Evolutionary conservation across 2,329 filamentous ascomycete genomes (phyloP).

Genomic region (Diaporthe sp.): DNA sequence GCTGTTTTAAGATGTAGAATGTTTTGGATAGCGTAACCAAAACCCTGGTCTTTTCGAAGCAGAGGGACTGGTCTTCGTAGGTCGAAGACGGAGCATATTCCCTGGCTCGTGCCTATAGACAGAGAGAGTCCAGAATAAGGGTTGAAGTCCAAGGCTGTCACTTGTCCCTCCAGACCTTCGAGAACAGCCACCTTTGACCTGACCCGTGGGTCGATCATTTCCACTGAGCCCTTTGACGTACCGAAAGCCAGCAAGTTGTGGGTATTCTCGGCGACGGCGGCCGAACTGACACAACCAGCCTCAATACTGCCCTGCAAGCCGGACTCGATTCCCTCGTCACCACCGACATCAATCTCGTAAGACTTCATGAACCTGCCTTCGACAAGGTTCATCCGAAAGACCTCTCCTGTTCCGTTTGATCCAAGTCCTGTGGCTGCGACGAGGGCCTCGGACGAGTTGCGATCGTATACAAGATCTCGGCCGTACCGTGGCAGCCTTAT

Average conservation of each 20-base stretch:
- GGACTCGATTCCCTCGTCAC: slow-evolving; percentile 80
- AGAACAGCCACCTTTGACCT: slow-evolving; percentile 86
- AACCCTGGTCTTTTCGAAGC: slow-evolving; percentile 94
- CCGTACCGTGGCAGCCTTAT: slow-evolving; percentile 95
- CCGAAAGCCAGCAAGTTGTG: slow-evolving; percentile 95
- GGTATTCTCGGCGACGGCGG: slow-evolving; percentile 86
- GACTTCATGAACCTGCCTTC: slow-evolving; percentile 94
- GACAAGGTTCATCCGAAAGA: slow-evolving; percentile 93
- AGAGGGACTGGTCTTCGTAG: slow-evolving; percentile 88
- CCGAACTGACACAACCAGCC: slow-evolving; percentile 89
- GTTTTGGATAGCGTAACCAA: slow-evolving; percentile 92
- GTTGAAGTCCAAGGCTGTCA: slow-evolving; percentile 91
- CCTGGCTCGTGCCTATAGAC: slow-evolving; percentile 88
- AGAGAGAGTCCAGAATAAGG: slow-evolving; percentile 83
- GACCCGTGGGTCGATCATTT: slow-evolving; percentile 94
- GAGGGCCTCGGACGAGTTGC: slow-evolving; percentile 84
- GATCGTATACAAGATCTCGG: slow-evolving; percentile 88
- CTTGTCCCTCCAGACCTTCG: slow-evolving; percentile 76
- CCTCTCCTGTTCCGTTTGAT: slow-evolving; percentile 87
- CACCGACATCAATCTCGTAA: slow-evolving; percentile 91
- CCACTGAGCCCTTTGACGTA: slow-evolving; percentile 93
- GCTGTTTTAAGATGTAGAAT: slow-evolving; percentile 79
- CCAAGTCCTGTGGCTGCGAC: slow-evolving; percentile 91
- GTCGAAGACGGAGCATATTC: slow-evolving; percentile 92
- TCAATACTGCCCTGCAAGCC: slow-evolving; percentile 89